Evolutionary conservation across 805 yeast species (phyloP).

Genomic region (Kregervanrija pseudodelftensis): DNA sequence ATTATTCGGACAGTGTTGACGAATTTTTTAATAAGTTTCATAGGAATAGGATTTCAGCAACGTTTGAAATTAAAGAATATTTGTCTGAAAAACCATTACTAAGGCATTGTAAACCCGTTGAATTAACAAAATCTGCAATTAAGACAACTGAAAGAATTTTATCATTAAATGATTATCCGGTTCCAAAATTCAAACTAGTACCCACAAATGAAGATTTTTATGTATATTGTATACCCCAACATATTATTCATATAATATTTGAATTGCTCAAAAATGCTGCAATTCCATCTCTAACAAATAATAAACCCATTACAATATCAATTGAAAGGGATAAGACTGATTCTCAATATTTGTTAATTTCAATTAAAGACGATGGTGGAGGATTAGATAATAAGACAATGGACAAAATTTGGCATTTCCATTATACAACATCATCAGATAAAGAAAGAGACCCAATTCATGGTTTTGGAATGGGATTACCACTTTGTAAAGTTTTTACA

Average conservation of each 20-base stretch:
- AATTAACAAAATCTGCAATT: slow-evolving; percentile 13
- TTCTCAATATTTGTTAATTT: slow-evolving; percentile 9
- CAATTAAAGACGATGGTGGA: slow-evolving; percentile 25
- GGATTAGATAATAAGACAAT: slow-evolving; percentile 17
- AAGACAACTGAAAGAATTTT: slow-evolving; percentile 18
- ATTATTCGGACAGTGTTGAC: slow-evolving; percentile 17
- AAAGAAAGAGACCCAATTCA: slow-evolving; percentile 21
- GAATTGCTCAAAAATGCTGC: slow-evolving; percentile 26
- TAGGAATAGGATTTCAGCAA: slow-evolving; percentile 17
- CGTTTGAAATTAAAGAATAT: slow-evolving; percentile 20
- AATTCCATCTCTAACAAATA: slow-evolving; percentile 20
- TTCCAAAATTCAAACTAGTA: slow-evolving; percentile 16
- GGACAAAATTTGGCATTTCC: slow-evolving; percentile 25
- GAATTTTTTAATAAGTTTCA: slow-evolving; percentile 20
- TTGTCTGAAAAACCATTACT: slow-evolving; percentile 13
- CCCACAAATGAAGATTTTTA: not conserved
- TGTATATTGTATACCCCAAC: slow-evolving; percentile 23
- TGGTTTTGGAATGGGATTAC: slow-evolving; percentile 30
- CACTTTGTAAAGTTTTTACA: slow-evolving; percentile 23
- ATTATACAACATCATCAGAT: slow-evolving; percentile 21
- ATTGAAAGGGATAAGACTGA: slow-evolving; percentile 7
- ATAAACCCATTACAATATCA: slow-evolving; percentile 14
- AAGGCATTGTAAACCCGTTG: slow-evolving; percentile 7
- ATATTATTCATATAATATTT: slow-evolving; percentile 24
- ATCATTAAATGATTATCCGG: slow-evolving; percentile 24